Evolutionary conservation across 2,329 filamentous ascomycete species (phyloP), one percentile per base, ranked within the genome.

Genomic region (Neonectria magnoliae): DNA sequence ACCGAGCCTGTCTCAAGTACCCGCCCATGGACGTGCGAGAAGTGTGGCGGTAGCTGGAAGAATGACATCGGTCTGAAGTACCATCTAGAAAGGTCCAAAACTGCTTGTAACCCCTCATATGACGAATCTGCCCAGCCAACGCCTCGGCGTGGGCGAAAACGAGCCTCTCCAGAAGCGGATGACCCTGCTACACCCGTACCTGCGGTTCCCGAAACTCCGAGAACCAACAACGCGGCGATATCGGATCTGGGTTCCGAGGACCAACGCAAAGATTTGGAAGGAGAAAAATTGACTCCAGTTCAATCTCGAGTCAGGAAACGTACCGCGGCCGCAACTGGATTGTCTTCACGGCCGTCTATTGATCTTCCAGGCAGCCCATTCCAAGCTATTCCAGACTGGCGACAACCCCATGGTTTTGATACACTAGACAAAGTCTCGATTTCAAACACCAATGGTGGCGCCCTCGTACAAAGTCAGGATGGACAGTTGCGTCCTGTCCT

Each of bases 11-110:
- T 57, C 5, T 53, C 71, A n/a, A 62, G 50, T 36, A 61, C 67
- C 16, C 77, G 77, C 29, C 68, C 77, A 2, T 87, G 78, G 70
- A 78, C 76, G 20, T 89, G 87, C 65, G 81, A 85, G 10, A 85
- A 82, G 47, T 89, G 87, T 63, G 82, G 82, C 10, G 82, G 81
- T 3, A 77, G 75, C 11, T 89, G 86, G 86, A 88, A 88, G 73
- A 89, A 89, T 56, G 80, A 85, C 36, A 78, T 86, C 50, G 87
- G 87, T 0, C 77, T 89, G 16, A 86, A 87, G 55, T 89, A 89
- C 70, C 87, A 89, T 66, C 75, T 84, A 14, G 83, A 83, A 36
- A 88, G 88, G 69, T 85, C 87, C 1, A 79, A 79, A 63, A 84
- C 84, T 4, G 22, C 80, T 14, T 89, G 87, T 71, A 89, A 89